Evolutionary conservation across 208 protist genomes (phyloP), one percentile per base, ranked within the genome.

Genomic region (Trypanosoma rangeli): DNA sequence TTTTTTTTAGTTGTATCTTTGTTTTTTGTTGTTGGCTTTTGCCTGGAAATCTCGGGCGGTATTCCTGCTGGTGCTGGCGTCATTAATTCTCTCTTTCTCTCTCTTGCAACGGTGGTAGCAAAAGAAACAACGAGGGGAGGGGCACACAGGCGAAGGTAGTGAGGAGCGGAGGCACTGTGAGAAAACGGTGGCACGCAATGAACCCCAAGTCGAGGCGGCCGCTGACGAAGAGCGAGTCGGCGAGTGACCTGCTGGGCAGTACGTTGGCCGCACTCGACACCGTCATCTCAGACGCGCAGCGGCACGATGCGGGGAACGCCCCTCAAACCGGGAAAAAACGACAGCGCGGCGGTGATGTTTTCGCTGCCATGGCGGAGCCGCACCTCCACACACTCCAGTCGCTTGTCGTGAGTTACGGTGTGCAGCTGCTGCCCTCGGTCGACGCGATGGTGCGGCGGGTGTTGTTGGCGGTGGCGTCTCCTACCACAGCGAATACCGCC

Each of bases 391-490:
- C 64, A 4, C 60, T 92, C 15, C 66, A 68, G 49, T 53, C 59
- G 15, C 64, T 76, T 39, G 64, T 89, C 12, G 64, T 69, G 1
- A 35, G 64, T 15, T 80, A 68, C 46, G 86, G 84, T 0, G 62
- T 84, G 57, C 86, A 92, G 68, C 71, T 92, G 12, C 65, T 84
- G 58, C 86, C 86, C 0, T 81, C 76, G 18, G 60, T 89, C 8
- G 76, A 86, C 31, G 81, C 80, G 9, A 65, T 92, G 15, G 15
- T 70, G 15, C 79, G 82, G 28, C 81, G 83, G 12, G 78, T 89
- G 12, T 57, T 76, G n/a, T 64, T 84, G 15, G 78, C 74, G 3
- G 53, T 89, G 28, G 57, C 76, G 28, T 84, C 82, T n/a, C 86
- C 84, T 9, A 59, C 73, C 3, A 29, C 86, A 13, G 76, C 79